phyloP scores from a whole-genome alignment of 331 rosid species.

The Quercus lobata region DNA sequence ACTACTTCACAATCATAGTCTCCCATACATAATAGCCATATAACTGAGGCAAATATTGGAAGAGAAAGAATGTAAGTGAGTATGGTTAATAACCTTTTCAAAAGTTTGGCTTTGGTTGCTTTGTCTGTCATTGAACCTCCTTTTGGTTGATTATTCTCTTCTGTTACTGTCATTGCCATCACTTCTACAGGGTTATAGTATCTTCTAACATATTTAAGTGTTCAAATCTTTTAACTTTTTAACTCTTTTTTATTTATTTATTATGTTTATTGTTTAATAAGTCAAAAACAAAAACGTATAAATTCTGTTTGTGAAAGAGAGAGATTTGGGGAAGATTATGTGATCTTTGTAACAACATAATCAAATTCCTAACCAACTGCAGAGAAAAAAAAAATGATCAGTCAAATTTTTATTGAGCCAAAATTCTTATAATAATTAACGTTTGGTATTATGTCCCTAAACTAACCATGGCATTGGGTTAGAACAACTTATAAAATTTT shows the following conservation, averaged over 20 bases:
- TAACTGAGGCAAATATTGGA: conserved; percentile 18
- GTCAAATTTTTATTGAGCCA: too few species aligned
- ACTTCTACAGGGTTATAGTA: background rate
- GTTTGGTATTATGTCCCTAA: too few species aligned
- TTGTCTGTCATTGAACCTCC: background rate
- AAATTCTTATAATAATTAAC: too few species aligned
- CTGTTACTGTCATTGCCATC: background rate
- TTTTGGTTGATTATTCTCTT: background rate
- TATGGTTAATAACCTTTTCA: background rate
- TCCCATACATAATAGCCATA: conserved; percentile 22
- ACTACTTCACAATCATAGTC: conserved; percentile 21
- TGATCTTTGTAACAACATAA: background rate
- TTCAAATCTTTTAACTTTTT: too few species aligned
- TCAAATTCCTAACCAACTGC: background rate
- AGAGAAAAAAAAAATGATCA: background rate
- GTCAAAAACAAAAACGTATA: background rate
- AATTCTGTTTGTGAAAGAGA: background rate
- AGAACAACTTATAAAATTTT: too few species aligned
- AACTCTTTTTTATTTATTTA: background rate
- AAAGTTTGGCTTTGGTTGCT: background rate
- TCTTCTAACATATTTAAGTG: background rate
- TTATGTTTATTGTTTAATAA: background rate
- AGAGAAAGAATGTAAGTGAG: conserved; percentile 4
- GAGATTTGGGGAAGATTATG: background rate
- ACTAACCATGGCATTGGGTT: too few species aligned